These are phyloP conservation scores for Fusarium sp. DNA, from an alignment of 2,329 filamentous ascomycete genomes.

Conservation along the genomic window DNA sequence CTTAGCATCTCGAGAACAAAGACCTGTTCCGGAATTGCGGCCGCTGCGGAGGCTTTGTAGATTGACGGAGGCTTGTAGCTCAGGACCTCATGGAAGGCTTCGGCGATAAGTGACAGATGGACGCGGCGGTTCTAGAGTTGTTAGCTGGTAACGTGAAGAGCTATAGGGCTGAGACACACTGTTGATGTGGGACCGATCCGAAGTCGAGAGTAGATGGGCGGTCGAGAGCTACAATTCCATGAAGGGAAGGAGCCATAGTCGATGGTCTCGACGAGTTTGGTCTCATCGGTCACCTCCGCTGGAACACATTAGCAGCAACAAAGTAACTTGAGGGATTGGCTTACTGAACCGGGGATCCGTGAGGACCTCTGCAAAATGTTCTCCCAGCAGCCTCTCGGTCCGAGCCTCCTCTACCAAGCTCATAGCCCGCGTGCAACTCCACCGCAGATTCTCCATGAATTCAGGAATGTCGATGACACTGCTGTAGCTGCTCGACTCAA, in stretches of 20 bases:
- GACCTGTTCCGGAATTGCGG: constrained; percentile 59
- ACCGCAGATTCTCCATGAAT: constrained; percentile 61
- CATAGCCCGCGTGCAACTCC: constrained; percentile 68
- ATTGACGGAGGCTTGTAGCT: constrained; percentile 64
- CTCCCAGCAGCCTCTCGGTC: constrained; percentile 61
- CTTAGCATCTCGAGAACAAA: constrained; percentile 61
- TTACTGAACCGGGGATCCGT: constrained; percentile 64
- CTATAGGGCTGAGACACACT: constrained; percentile 53
- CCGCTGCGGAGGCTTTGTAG: constrained; percentile 63
- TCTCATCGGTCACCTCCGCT: constrained; percentile 61
- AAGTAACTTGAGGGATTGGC: constrained; percentile 37
- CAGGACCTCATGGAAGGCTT: constrained; percentile 68
- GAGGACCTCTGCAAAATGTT: constrained; percentile 59
- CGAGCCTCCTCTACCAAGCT: constrained; percentile 67
- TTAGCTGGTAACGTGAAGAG: constrained; percentile 21
- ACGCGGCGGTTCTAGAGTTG: constrained; percentile 62
- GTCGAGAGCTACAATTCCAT: constrained; percentile 57
- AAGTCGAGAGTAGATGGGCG: constrained; percentile 61
- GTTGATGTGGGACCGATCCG: constrained; percentile 67
- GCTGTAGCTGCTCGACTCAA: constrained; percentile 66
- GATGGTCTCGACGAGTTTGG: constrained; percentile 60
- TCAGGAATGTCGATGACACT: constrained; percentile 65
- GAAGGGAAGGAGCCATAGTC: constrained; percentile 69
- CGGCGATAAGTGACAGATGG: constrained; percentile 65
- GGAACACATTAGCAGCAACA: constrained; percentile 25